These are phyloP conservation scores for Pinguiococcus pyrenoidosus DNA, from an alignment of 108 stramenopile genomes.

Conservation along the genomic window DNA sequence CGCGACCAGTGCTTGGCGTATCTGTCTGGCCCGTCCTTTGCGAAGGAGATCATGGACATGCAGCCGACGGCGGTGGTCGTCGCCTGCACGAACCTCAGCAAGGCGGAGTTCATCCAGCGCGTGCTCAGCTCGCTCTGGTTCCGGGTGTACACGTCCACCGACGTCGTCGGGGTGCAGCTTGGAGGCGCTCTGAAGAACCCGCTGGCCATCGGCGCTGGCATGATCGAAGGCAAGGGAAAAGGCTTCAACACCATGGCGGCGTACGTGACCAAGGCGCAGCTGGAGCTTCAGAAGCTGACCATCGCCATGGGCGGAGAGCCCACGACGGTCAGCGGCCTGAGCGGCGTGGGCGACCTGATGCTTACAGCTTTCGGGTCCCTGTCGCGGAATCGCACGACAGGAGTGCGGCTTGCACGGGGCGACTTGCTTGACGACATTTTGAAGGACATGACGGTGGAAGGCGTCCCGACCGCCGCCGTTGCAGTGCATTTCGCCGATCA, in stretches of 20 bases:
- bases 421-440: slow-evolving; percentile 53
- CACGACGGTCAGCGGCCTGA: slow-evolving; percentile 54
- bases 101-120: slow-evolving; percentile 26
- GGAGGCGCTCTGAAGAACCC: slow-evolving; percentile 76
- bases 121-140: slow-evolving; percentile 22
- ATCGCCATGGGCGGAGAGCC: slow-evolving; percentile 55
- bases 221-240: slow-evolving; percentile 56
- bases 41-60: slow-evolving; percentile 59
- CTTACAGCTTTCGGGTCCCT: slow-evolving; percentile 60
- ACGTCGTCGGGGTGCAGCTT: slow-evolving; percentile 53
- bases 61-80: slow-evolving; percentile 64
- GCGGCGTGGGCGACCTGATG: slow-evolving; percentile 69
- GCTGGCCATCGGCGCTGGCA: slow-evolving; percentile 65
- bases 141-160: slow-evolving; percentile 60
- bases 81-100: slow-evolving; percentile 47
- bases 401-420: slow-evolving; percentile 55
- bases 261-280: slow-evolving; percentile 53
- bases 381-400: slow-evolving; percentile 55
- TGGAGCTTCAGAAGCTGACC: slow-evolving; percentile 37
- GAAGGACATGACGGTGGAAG: slow-evolving; percentile 55
- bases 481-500: slow-evolving; percentile 50
- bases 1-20: slow-evolving; percentile 59
- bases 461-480: slow-evolving; percentile 56
- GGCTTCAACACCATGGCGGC: slow-evolving; percentile 73
- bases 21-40: slow-evolving; percentile 68